Evolutionary conservation across 1,284 basidiomycete genomes (phyloP).

Genomic region (Ganoderma lingzhi): DNA sequence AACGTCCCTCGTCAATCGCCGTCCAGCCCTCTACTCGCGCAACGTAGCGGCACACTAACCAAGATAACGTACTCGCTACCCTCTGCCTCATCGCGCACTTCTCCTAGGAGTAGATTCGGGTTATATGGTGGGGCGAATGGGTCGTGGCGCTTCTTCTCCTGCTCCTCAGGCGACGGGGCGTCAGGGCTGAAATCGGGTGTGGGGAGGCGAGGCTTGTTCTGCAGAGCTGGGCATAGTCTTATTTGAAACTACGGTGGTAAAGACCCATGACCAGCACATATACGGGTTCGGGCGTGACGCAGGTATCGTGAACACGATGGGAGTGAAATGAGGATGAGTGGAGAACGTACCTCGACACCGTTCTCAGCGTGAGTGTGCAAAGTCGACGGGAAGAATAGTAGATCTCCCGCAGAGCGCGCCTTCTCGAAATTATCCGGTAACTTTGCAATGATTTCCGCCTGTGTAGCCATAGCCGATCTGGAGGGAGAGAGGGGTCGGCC

Average conservation of each 20-base stretch:
- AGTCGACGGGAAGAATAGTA: conserved; percentile 81
- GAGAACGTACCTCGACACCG: conserved; percentile 66
- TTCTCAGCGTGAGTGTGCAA: conserved; percentile 65
- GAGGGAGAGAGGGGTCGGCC: background rate
- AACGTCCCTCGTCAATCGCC: conserved; percentile 8
- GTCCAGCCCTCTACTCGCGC: conserved; percentile 1
- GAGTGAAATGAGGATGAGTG: background rate
- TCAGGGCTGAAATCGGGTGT: conserved; percentile 51
- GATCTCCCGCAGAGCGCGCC: conserved; percentile 72
- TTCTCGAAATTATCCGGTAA: conserved; percentile 67
- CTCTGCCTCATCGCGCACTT: conserved; percentile 68
- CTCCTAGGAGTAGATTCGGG: conserved; percentile 75
- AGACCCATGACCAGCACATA: background rate
- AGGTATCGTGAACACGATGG: background rate
- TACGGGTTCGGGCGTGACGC: background rate
- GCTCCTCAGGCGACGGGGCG: conserved; percentile 39
- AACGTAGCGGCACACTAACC: conserved; percentile 55
- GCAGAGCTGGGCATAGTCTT: conserved; percentile 81
- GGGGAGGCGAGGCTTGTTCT: conserved; percentile 71
- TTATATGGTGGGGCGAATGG: conserved; percentile 87
- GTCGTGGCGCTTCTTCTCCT: conserved; percentile 53
- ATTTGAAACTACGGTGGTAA: conserved; percentile 73
- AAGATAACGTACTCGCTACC: conserved; percentile 76
- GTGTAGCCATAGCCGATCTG: conserved; percentile 31
- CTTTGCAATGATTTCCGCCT: conserved; percentile 64